These are phyloP conservation scores for Solanum medicagineum DNA, from an alignment of 257 asterid species.

Conservation along the genomic window DNA sequence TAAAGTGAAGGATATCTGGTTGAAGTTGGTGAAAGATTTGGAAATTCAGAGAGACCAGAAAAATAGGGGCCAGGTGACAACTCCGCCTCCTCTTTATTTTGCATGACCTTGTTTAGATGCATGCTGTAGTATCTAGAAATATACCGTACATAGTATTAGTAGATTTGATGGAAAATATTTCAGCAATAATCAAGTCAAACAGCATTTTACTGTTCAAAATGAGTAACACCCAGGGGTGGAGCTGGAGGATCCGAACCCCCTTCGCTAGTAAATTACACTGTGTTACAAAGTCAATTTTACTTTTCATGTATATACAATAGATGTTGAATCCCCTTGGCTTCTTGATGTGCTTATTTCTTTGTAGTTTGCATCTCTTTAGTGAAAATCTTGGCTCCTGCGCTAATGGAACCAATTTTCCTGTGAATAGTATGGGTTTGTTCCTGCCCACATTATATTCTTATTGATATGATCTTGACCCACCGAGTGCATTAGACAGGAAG, in stretches of 20 bases:
- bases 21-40: conserved; percentile 80
- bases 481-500: background rate
- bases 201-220: background rate
- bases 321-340: background rate
- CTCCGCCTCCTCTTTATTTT: background rate
- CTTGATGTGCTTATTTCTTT: background rate
- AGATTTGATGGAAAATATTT: background rate
- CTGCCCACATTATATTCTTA: background rate
- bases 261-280: no score
- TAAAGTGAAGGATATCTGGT: conserved; percentile 76
- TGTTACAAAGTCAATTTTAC: background rate
- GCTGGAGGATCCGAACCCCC: background rate
- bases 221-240: background rate
- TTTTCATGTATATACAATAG: background rate
- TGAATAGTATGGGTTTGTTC: background rate
- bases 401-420: background rate
- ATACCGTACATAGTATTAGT: background rate
- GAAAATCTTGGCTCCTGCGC: background rate
- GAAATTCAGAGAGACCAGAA: conserved; percentile 67
- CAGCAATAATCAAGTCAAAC: background rate
- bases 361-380: background rate
- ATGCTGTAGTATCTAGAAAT: background rate
- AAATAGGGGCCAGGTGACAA: conserved; percentile 69
- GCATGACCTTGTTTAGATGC: background rate
- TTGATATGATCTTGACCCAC: background rate